phyloP scores from a whole-genome alignment of 163 green algal species.

The Scenedesmus sp. region DNA sequence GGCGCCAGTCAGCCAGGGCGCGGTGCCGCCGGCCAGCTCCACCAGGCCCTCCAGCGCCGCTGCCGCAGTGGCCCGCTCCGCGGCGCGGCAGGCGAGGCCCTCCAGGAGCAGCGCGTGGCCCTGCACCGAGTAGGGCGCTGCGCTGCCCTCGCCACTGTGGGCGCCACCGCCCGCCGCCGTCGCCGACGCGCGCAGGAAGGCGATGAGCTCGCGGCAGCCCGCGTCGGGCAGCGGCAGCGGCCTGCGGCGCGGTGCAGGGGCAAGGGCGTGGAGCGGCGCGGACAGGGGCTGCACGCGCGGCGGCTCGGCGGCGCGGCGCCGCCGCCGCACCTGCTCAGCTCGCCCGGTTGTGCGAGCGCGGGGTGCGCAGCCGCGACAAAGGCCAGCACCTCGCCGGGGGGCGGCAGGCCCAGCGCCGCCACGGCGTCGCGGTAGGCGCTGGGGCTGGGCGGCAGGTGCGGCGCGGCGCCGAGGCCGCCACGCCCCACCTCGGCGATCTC shows the following conservation, averaged over 20 bases:
- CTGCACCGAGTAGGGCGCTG: background rate
- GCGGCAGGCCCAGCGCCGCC: conserved; percentile 11
- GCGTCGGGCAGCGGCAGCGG: conserved; percentile 42
- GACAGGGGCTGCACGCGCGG: no score
- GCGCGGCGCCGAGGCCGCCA: conserved; percentile 43
- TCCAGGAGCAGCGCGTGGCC: conserved; percentile 63
- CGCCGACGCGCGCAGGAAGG: conserved; percentile 32
- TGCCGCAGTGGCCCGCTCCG: conserved; percentile 63
- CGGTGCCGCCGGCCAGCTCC: conserved; percentile 18
- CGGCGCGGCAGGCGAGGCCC: conserved; percentile 68
- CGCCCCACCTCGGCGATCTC: conserved; percentile 64
- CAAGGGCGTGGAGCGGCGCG: no score
- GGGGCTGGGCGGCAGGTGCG: conserved; percentile 4
- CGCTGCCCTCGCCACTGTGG: background rate
- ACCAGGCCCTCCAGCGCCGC: conserved; percentile 65
- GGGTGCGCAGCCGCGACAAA: no score
- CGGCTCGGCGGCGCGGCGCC: no score
- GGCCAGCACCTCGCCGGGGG: conserved; percentile 30
- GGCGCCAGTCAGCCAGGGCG: background rate
- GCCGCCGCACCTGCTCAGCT: conserved; percentile 17
- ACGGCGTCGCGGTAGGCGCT: conserved; percentile 8
- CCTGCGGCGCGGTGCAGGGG: conserved; percentile 18
- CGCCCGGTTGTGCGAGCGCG: background rate
- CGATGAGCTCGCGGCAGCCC: conserved; percentile 61
- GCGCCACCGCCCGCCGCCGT: conserved; percentile 9